Percentiles rank a stretch among this genome's conserved stretches.
phyloP scores from a whole-genome alignment of 2,329 filamentous ascomycete genomes.

The Claviceps citrina region DNA sequence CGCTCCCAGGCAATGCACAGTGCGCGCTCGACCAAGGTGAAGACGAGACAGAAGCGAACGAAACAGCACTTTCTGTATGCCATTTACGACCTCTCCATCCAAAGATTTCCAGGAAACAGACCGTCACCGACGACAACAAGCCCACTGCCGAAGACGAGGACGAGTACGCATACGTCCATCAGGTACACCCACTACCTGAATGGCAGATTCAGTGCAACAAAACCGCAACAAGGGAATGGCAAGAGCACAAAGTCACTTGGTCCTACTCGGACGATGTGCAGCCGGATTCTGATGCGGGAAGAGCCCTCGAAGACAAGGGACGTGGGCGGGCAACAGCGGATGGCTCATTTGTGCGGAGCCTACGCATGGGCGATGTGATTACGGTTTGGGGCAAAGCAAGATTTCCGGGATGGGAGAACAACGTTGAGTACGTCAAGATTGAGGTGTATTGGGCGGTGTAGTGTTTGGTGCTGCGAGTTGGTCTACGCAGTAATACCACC shows the following conservation, averaged over 20 bases:
- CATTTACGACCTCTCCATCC: slow-evolving; percentile 24
- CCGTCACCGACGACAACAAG: not conserved
- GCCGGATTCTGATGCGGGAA: slow-evolving; percentile 25
- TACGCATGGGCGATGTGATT: slow-evolving; percentile 45
- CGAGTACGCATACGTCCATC: slow-evolving; percentile 21
- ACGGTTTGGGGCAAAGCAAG: slow-evolving; percentile 46
- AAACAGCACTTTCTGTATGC: slow-evolving; percentile 18
- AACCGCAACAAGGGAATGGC: slow-evolving; percentile 18
- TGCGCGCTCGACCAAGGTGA: slow-evolving; percentile 17
- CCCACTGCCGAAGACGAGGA: not conserved
- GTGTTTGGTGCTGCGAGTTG: not conserved
- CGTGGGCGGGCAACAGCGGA: slow-evolving; percentile 34
- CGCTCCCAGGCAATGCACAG: slow-evolving; percentile 13
- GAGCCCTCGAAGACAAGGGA: slow-evolving; percentile 26
- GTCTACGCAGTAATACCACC: no score
- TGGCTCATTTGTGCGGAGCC: slow-evolving; percentile 38
- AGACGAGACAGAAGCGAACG: slow-evolving; percentile 9
- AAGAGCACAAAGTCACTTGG: slow-evolving; percentile 38
- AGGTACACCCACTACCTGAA: slow-evolving; percentile 18
- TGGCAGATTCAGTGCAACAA: slow-evolving; percentile 35
- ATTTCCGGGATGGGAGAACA: slow-evolving; percentile 39
- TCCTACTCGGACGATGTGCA: slow-evolving; percentile 32
- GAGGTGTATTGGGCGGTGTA: slow-evolving; percentile 44
- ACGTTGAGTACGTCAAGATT: slow-evolving; percentile 32
- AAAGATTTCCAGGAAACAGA: slow-evolving; percentile 7